Base-by-base conservation (phyloP, 305 asterid genomes). In the Solanum hybrid region DNA sequence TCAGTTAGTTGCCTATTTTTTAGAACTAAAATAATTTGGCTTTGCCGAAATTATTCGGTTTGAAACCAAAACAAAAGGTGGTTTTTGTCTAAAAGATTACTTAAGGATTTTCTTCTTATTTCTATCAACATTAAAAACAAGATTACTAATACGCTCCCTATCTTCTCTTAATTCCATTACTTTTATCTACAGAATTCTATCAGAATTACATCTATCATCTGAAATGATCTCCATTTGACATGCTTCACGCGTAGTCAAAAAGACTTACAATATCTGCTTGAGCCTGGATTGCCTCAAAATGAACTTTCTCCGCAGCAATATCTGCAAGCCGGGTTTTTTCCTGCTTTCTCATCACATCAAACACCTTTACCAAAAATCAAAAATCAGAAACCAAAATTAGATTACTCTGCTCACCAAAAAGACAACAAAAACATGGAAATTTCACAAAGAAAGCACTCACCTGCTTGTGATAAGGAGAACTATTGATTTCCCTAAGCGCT, bases 311-410 rank as follows among this genome's bases (percentile, higher is more conserved):
- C 1, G 99, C 98, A 0, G 91, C 95, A 92, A 95, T 86, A 91
- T 96, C 99, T 5, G 96, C 93, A 67, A 93, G 94, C 91, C 99
- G 93, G 8, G 92, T 74, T 87, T 94, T 94, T 86, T 96, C 99
- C 94, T 96, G 99, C 95, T 94, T 92, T 89, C 99, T 94, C 99
- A 96, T 96, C 69, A 96, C 89, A 42, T 96, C 97, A 77, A 95
- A 96, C 81, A 94, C 96, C 98, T 96, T 90, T 83, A 73, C 28
- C 67, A 39, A 29, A 89, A 87, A 34, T 12, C n/a, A 83, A 33
- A 91, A 87, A 34, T 12, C 26, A 83, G 29, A 91, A 87, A 18
- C 42, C 24, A 89, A 81, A 88, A 20, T 28, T 35, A 77, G 33
- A 77, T n/a, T 64, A 77, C 14, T 51, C 26, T 10, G 18, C 18